Evolutionary conservation across 371 early-diverging fungal species (phyloP), one percentile per base, ranked within the genome.

Genomic region (Rhizomucor miehei): DNA sequence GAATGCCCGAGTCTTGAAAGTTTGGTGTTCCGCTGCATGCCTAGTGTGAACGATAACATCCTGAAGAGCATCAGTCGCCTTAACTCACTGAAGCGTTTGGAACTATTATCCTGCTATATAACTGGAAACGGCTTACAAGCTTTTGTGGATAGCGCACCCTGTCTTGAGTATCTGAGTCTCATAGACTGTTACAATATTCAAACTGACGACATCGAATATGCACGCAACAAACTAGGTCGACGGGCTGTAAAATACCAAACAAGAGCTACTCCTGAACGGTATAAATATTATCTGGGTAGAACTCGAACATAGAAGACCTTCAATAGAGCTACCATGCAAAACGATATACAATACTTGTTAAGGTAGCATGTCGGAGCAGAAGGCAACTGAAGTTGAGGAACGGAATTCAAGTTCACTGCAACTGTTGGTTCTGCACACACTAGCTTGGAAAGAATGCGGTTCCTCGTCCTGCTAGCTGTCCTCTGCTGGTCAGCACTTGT

Each of bases 401-500:
- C 29, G 29, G 29, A 29, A 29, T 29, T 8, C 29, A 29, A 29
- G 29, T 29, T 29, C 29, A 3, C 29, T 29, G 3, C 29, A 29
- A 29, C 29, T 29, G n/a, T 8, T 29, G 29, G 5, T 8, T 29
- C 8, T 29, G 29, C 3, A 8, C 29, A 29, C 29, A 8, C 29
- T 29, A 29, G 29, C 29, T 29, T 3, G 29, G 8, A 29, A 44
- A 44, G 49, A 21, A 41, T 23, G 39, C 29, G 37, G 52, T 43
- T 51, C 19, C 40, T 41, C 8, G 52, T 41, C 36, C 36, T 39
- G 37, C 17, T 35, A 20, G 20, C 47, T 24, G 19, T 47, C 24
- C 24, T 54, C 37, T 54, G 54, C 29, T 24, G 50, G 20, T 6
- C 51, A 20, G 20, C 40, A 17, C 29, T 46, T 38, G 59, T 44